Evolutionary conservation across 495 filamentous ascomycete genomes (phyloP).

Genomic region (Hypoxylon cercidicola): DNA sequence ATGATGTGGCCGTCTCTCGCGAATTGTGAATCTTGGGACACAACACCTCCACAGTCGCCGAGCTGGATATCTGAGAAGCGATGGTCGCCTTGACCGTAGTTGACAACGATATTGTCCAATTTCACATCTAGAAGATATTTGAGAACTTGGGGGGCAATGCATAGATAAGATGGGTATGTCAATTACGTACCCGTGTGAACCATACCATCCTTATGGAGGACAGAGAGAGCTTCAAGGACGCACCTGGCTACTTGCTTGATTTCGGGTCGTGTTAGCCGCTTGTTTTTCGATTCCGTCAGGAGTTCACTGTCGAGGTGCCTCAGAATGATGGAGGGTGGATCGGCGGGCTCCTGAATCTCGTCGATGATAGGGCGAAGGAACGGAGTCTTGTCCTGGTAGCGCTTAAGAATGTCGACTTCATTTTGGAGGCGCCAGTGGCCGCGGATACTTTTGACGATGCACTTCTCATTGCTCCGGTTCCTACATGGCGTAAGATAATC

Average conservation of each 20-base stretch:
- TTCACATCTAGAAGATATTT: conserved; percentile 51
- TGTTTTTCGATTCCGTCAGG: conserved; percentile 44
- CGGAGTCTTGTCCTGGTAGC: conserved; percentile 50
- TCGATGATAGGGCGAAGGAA: conserved; percentile 52
- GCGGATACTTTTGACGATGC: conserved; percentile 53
- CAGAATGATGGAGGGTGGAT: conserved; percentile 56
- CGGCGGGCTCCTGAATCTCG: conserved; percentile 50
- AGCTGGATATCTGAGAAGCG: conserved; percentile 54
- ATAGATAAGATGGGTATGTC: not conserved
- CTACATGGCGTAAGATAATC: conserved; percentile 35
- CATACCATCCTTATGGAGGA: conserved; percentile 53
- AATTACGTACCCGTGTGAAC: conserved; percentile 52
- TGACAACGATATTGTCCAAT: conserved; percentile 55
- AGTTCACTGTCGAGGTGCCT: conserved; percentile 55
- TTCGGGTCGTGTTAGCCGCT: conserved; percentile 51
- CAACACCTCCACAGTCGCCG: conserved; percentile 53
- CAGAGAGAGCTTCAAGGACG: conserved; percentile 50
- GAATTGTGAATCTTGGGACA: conserved; percentile 47
- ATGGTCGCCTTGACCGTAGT: conserved; percentile 43
- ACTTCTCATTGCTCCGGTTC: conserved; percentile 41
- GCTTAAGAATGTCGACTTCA: conserved; percentile 55
- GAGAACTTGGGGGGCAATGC: not conserved
- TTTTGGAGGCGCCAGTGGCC: conserved; percentile 52
- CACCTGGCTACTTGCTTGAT: conserved; percentile 55
- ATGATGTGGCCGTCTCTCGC: conserved; percentile 52